These are phyloP conservation scores for Acanthamoeba triangularis DNA, from an alignment of 208 protist species.

Conservation along the genomic window DNA sequence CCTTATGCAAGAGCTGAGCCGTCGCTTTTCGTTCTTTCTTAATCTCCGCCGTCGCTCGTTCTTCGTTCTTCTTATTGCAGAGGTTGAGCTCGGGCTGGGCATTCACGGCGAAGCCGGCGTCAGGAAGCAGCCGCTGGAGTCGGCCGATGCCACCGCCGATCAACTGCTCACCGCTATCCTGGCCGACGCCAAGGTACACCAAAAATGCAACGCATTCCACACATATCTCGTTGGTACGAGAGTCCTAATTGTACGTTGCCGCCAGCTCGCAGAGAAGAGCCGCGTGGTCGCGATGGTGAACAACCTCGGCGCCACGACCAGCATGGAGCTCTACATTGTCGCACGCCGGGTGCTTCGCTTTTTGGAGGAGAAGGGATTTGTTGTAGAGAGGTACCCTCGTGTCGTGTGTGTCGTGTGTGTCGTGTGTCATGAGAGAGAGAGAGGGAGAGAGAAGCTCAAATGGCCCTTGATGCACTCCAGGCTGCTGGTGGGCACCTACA, in stretches of 20 bases:
- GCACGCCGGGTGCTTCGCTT: conserved; percentile 80
- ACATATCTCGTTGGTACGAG: neutral
- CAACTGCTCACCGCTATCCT: conserved; percentile 84
- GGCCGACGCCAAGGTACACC: conserved; percentile 74
- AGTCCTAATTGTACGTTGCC: no score
- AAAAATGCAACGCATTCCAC: neutral
- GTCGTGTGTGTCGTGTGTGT: neutral
- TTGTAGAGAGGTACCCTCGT: conserved; percentile 81
- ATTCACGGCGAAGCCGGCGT: conserved; percentile 94
- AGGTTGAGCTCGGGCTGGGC: conserved; percentile 94
- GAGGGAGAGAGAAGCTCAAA: no score
- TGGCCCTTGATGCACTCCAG: conserved; percentile 47
- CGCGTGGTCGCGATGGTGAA: conserved; percentile 91
- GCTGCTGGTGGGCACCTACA: conserved; percentile 91
- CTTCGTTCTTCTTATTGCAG: conserved; percentile 65
- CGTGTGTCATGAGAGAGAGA: no score
- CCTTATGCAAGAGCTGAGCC: neutral
- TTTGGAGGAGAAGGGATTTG: conserved; percentile 77
- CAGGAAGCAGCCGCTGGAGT: conserved; percentile 84
- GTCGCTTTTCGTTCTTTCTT: neutral
- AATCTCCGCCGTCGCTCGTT: neutral
- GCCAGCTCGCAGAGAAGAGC: neutral
- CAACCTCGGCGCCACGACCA: conserved; percentile 93
- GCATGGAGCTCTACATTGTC: conserved; percentile 92
- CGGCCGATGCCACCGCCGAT: conserved; percentile 65